Conservation (phyloP, 2,329 filamentous ascomycete genomes). For the Chaetomium strumarium region DNA sequence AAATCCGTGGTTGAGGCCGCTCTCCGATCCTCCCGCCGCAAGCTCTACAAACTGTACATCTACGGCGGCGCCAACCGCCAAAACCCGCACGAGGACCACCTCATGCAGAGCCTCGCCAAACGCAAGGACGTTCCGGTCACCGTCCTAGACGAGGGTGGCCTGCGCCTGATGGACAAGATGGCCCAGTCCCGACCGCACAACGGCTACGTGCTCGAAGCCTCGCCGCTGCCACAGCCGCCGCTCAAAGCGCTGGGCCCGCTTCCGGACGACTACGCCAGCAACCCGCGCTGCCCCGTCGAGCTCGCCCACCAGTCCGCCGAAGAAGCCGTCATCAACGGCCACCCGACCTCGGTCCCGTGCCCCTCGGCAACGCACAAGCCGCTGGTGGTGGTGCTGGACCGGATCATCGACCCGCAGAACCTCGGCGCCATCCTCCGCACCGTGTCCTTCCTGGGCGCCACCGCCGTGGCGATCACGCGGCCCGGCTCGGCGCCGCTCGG, state of each 20-base stretch:
- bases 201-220: conserved; percentile 80
- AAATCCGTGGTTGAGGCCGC: conserved; percentile 75
- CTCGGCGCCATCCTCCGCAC: conserved; percentile 84
- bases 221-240: conserved; percentile 69
- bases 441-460: conserved; percentile 83
- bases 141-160: conserved; percentile 53
- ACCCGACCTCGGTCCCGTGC: conserved; percentile 42
- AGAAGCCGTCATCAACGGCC: conserved; percentile 68
- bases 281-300: conserved; percentile 50
- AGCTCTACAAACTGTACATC: conserved; percentile 80
- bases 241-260: conserved; percentile 52
- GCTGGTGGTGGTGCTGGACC: conserved; percentile 67
- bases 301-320: conserved; percentile 67
- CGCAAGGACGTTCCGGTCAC: conserved; percentile 48
- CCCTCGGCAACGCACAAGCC: conserved; percentile 51
- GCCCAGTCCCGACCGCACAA: conserved; percentile 81
- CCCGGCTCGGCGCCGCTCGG: conserved; percentile 69
- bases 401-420: conserved; percentile 81
- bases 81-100: conserved; percentile 31
- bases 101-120: conserved; percentile 42
- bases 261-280: conserved; percentile 38
- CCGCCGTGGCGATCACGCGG: conserved; percentile 72
- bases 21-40: conserved; percentile 58
- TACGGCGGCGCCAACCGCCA: conserved; percentile 54
- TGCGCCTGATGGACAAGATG: conserved; percentile 75